These are phyloP conservation scores for Tympanopsis confertula DNA, from an alignment of 2,329 filamentous ascomycete species.

Conservation along the genomic window DNA sequence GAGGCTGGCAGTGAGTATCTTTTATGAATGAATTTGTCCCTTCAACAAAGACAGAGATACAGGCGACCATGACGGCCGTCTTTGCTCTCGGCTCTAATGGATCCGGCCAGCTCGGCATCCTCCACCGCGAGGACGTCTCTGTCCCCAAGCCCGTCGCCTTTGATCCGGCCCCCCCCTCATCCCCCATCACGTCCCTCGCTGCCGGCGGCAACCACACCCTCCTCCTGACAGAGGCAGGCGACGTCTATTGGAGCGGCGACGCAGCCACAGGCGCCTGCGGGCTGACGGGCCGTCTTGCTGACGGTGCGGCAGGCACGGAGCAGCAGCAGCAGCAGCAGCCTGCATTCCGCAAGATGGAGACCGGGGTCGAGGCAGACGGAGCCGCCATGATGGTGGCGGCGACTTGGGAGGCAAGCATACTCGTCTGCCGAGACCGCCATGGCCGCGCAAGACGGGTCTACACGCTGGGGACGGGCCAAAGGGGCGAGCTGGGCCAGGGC, in stretches of 20 bases:
- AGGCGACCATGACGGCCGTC: slow-evolving; percentile 32
- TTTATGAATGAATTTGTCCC: neutral
- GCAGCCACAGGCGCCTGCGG: slow-evolving; percentile 42
- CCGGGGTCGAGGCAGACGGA: slow-evolving; percentile 11
- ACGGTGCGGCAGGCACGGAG: slow-evolving; percentile 1
- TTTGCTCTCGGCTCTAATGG: slow-evolving; percentile 69
- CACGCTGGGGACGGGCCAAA: slow-evolving; percentile 52
- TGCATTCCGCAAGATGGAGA: slow-evolving; percentile 10
- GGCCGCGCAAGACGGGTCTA: slow-evolving; percentile 38
- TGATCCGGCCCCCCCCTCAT: slow-evolving; percentile 21
- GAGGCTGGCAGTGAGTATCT: neutral
- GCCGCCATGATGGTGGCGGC: slow-evolving; percentile 44
- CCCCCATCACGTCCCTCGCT: slow-evolving; percentile 22
- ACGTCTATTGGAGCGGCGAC: slow-evolving; percentile 56
- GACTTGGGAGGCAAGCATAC: slow-evolving; percentile 66
- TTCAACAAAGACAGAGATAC: neutral
- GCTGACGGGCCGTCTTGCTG: slow-evolving; percentile 7
- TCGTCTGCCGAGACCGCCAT: slow-evolving; percentile 36
- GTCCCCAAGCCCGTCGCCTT: slow-evolving; percentile 53
- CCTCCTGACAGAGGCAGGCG: slow-evolving; percentile 46
- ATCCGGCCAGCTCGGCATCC: slow-evolving; percentile 63
- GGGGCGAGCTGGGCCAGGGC: slow-evolving; percentile 63
- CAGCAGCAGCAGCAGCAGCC: slow-evolving; percentile 3
- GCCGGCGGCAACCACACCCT: slow-evolving; percentile 84
- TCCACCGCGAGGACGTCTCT: slow-evolving; percentile 60